phyloP scores from a whole-genome alignment of 2,329 filamentous ascomycete genomes.

The Chaetomium globosum region DNA sequence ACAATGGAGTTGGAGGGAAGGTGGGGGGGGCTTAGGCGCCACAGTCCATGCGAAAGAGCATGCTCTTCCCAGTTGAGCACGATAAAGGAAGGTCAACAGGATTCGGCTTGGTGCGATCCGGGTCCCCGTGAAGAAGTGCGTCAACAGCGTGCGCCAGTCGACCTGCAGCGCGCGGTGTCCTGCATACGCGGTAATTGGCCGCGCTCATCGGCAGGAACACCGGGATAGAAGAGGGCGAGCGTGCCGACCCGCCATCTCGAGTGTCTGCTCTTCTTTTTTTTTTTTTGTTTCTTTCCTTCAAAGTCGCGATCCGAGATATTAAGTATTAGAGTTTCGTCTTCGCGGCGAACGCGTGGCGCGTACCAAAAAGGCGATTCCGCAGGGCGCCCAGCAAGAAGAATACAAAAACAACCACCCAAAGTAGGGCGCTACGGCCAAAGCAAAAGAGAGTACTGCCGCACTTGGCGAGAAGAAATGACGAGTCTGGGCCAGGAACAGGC shows the following conservation, averaged over 20 bases:
- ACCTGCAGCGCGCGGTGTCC: conserved; percentile 46
- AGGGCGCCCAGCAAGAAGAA: conserved; percentile 44
- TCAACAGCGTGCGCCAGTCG: conserved; percentile 46
- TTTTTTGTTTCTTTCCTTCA: not conserved
- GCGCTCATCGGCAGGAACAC: conserved; percentile 49
- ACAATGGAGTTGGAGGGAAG: too few relatives aligned
- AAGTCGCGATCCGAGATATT: not conserved
- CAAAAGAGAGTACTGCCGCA: conserved; percentile 50
- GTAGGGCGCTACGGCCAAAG: conserved; percentile 45
- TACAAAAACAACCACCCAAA: conserved; percentile 49
- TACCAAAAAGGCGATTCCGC: conserved; percentile 38
- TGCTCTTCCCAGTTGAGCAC: conserved; percentile 70
- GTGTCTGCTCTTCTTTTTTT: not conserved
- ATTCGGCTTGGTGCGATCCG: conserved; percentile 57
- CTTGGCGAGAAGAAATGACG: conserved; percentile 42
- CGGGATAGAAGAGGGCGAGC: conserved; percentile 44
- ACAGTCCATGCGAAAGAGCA: conserved; percentile 79
- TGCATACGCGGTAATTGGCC: conserved; percentile 52
- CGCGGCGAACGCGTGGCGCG: not conserved
- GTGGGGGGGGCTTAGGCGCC: conserved; percentile 46
- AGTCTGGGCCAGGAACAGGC: conserved; percentile 22
- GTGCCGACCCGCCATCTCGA: conserved; percentile 40
- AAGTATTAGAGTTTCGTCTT: not conserved
- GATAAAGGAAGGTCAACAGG: conserved; percentile 56
- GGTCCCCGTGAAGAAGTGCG: conserved; percentile 57